phyloP scores from a whole-genome alignment of 768 basidiomycete genomes.

The Lanmaoa pseudosensibilis region DNA sequence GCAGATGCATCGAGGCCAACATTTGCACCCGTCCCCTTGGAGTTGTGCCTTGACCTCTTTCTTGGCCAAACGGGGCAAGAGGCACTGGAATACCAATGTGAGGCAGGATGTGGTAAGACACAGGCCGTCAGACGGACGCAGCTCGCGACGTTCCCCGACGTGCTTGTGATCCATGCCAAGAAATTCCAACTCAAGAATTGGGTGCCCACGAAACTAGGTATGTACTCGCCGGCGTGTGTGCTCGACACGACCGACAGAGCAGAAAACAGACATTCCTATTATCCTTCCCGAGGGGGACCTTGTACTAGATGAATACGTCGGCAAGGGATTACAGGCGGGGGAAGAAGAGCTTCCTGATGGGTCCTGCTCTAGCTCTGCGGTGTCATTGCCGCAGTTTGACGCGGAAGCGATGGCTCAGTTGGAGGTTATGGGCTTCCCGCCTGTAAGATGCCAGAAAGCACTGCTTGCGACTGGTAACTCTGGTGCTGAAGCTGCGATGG shows the following conservation, averaged over 20 bases:
- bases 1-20: constrained; percentile 42
- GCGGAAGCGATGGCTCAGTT: constrained; percentile 71
- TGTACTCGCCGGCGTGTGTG: constrained; percentile 17
- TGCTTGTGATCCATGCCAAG: constrained; percentile 85
- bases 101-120: constrained; percentile 66
- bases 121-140: constrained; percentile 67
- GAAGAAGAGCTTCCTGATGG: constrained; percentile 72
- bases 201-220: constrained; percentile 94
- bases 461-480: constrained; percentile 81
- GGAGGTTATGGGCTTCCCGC: constrained; percentile 90
- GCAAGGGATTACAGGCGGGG: constrained; percentile 63
- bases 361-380: constrained; percentile 35
- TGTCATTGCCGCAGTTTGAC: constrained; percentile 65
- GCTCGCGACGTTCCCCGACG: constrained; percentile 86
- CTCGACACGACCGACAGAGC: background rate
- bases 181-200: constrained; percentile 96
- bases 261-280: constrained; percentile 75
- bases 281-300: constrained; percentile 64
- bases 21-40: constrained; percentile 64
- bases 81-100: constrained; percentile 78
- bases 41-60: constrained; percentile 58
- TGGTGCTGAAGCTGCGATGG: constrained; percentile 83
- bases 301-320: constrained; percentile 61
- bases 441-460: constrained; percentile 84
- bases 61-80: constrained; percentile 50